Evolutionary conservation across 2,329 filamentous ascomycete species (phyloP), one percentile per base, ranked within the genome.

Genomic region (Nemania sp.): DNA sequence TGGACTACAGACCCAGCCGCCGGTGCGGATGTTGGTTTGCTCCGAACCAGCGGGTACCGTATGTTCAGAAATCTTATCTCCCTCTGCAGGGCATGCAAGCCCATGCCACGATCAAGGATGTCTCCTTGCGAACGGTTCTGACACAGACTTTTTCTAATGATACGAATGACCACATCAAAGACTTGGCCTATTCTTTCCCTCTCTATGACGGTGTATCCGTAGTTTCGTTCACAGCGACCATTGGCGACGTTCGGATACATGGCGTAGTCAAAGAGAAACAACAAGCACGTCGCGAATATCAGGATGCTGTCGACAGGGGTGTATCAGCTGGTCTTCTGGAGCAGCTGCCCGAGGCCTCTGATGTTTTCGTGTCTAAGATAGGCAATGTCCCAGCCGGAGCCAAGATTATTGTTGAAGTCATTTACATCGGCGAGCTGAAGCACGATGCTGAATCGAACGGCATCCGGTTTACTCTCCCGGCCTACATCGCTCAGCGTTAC

Each of bases 171-270:
- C 44, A 24, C 24, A 30, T 56, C 20, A 26, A 50, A 20, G 42
- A 49, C 9, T 40, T 56, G 8, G 14, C 22, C 41, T 59, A 59
- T 47, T 54, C 56, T 9, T 59, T 59, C 19, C 56, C 56, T 14
- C 49, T 59, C 12, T 56, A 59, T n/a, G 47, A 55, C 44, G 56
- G 56, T 11, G 50, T 59, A 15, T 54, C 56, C 6, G 50, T 59
- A 3, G 56, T 56, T 36, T 53, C 49, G 3, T 59, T 59, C 37
- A 36, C 19, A 1, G 49, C 49, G n/a, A 56, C 49, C n/a, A 36
- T 57, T 19, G 53, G 43, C 19, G 23, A 37, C 24, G 33, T 52
- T 12, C 17, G 28, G n/a, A 54, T 59, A 15, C 23, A 42, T 12
- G 54, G 54, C 11, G 11, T 52, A 19, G 47, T 59, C 15, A 57